phyloP scores from a whole-genome alignment of 2,329 filamentous ascomycete species.

The Hymenoscyphus fructigenus region DNA sequence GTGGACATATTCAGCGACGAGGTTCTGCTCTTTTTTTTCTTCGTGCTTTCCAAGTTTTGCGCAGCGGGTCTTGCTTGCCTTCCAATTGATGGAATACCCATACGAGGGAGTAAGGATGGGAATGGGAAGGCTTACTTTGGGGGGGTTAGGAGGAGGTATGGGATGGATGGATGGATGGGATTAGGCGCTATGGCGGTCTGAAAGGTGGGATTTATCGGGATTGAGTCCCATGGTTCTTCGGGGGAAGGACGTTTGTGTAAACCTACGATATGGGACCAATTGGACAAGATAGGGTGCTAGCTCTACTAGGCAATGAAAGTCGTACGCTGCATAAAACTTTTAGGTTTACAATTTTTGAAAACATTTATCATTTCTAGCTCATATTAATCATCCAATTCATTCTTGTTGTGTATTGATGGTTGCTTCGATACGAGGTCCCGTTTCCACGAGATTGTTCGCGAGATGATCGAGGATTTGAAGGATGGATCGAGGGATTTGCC shows the following conservation, averaged over 20 bases:
- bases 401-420: background rate
- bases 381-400: background rate
- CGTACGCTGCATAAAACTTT: background rate
- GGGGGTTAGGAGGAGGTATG: background rate
- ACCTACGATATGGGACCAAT: too few relatives aligned
- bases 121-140: background rate
- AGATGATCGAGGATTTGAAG: background rate
- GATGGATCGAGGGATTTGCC: background rate
- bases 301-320: constrained; percentile 7
- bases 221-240: background rate
- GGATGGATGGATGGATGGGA: background rate
- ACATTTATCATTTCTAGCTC: background rate
- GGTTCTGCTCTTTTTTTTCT: background rate
- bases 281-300: background rate
- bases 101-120: constrained; percentile 3
- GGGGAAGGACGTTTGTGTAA: background rate
- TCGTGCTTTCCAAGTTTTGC: constrained; percentile 8
- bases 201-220: background rate
- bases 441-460: background rate
- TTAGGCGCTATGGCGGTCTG: background rate
- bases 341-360: background rate
- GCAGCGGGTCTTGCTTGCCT: constrained; percentile 26
- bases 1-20: constrained; percentile 5
- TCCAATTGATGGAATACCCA: constrained; percentile 1
- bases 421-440: too few relatives aligned